Percentiles rank a stretch among this genome's conserved stretches.
Conservation (phyloP, 2,329 filamentous ascomycete species). For the Zymoseptoria tritici region DNA sequence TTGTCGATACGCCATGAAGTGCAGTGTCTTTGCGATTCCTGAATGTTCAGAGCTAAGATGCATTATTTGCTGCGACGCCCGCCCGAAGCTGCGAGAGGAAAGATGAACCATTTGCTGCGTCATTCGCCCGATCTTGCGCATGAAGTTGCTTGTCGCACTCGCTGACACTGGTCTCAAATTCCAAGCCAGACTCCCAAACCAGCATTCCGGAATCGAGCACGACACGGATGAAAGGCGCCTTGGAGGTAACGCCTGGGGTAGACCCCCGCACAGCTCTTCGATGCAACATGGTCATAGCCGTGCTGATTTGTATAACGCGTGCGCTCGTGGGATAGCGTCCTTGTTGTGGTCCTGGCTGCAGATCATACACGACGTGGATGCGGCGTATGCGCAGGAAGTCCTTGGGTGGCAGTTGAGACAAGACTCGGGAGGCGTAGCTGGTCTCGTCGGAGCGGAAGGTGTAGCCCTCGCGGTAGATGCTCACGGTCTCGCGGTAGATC, state of each 20-base stretch:
- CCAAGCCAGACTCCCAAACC: not conserved
- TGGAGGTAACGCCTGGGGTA: not conserved
- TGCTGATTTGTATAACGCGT: not conserved
- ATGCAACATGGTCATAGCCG: not conserved
- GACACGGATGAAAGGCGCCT: not conserved
- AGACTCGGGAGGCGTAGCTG: not conserved
- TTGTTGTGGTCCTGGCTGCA: not conserved
- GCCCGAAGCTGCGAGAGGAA: not conserved
- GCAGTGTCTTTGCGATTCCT: not conserved
- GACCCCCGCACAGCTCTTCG: too few species aligned
- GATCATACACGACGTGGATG: not conserved
- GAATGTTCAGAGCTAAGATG: not conserved
- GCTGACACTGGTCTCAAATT: not conserved
- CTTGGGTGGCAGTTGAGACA: not conserved
- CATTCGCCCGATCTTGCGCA: not conserved
- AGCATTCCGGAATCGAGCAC: not conserved
- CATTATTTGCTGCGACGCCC: not conserved
- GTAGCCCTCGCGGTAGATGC: not conserved
- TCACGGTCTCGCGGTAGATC: not conserved
- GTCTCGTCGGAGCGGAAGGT: not conserved
- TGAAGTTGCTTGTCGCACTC: not conserved
- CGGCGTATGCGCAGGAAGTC: not conserved
- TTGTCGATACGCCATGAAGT: not conserved
- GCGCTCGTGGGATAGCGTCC: not conserved
- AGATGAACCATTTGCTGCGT: not conserved